Evolutionary conservation across 148 eudicot genomes (phyloP).

Genomic region (Rhododendron williamsianum): DNA sequence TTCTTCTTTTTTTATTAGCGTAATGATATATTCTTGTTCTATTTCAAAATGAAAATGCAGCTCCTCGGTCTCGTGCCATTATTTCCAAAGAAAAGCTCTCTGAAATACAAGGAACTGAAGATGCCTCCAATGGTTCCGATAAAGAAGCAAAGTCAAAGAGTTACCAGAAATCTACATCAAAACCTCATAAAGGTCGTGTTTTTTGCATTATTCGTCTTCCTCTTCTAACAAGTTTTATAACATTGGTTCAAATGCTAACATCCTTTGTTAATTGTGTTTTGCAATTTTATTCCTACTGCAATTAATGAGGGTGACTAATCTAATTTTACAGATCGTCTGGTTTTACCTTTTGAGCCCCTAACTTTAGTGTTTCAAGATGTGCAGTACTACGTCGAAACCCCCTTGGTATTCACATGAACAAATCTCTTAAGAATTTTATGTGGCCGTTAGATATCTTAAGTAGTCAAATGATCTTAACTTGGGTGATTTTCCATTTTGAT

Average conservation of each 20-base stretch:
- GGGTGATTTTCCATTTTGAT: neutral
- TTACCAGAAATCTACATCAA: neutral
- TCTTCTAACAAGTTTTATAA: neutral
- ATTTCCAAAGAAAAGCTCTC: constrained; percentile 61
- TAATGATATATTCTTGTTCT: neutral
- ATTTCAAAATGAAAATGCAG: constrained; percentile 25
- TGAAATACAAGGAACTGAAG: constrained; percentile 26
- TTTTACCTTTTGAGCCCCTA: constrained; percentile 68
- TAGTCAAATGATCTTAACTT: neutral
- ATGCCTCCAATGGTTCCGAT: constrained; percentile 3
- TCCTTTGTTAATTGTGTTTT: neutral
- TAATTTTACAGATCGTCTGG: constrained; percentile 53
- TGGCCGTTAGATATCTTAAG: neutral
- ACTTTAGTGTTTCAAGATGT: constrained; percentile 55
- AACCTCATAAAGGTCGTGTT: constrained; percentile 35
- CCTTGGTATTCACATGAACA: constrained; percentile 36
- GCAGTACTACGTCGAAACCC: constrained; percentile 66
- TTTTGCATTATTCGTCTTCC: neutral
- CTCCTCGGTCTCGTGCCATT: constrained; percentile 54
- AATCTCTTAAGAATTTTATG: neutral
- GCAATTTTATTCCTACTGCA: neutral
- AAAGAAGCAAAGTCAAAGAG: neutral
- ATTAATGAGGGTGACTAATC: neutral
- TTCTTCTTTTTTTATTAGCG: too few species aligned
- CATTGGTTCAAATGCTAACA: neutral